Evolutionary conservation across 208 protist species (phyloP).

Genomic region (Trypanosomatidae sp.): DNA sequence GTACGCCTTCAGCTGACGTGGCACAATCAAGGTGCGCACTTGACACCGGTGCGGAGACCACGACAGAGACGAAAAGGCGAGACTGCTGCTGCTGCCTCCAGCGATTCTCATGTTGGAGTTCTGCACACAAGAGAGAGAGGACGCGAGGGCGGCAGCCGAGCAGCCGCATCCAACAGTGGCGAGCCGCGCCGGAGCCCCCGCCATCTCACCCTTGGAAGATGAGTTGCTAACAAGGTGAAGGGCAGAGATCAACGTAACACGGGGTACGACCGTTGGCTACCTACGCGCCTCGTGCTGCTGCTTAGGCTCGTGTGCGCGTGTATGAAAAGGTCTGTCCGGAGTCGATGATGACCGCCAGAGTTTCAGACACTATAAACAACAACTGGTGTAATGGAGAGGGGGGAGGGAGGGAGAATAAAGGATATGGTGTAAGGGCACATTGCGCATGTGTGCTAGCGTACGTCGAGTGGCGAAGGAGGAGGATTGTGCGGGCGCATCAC

Average conservation of each 20-base stretch:
- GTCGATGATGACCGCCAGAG: not conserved
- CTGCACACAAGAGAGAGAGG: not conserved
- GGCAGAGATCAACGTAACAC: not conserved
- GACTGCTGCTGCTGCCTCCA: not conserved
- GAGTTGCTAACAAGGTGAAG: not conserved
- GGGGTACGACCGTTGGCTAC: not conserved
- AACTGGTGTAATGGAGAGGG: too few species aligned
- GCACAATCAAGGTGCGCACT: slow-evolving; percentile 59
- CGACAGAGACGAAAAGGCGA: not conserved
- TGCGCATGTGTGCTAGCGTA: not conserved
- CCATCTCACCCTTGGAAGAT: not conserved
- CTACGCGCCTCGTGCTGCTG: not conserved
- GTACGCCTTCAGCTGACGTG: slow-evolving; percentile 77
- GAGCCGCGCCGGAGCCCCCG: not conserved
- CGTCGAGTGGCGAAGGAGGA: not conserved
- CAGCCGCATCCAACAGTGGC: slow-evolving; percentile 1
- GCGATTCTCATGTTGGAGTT: not conserved
- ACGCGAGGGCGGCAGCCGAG: not conserved
- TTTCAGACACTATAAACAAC: too few species aligned
- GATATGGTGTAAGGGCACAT: not conserved
- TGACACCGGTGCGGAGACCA: slow-evolving; percentile 15
- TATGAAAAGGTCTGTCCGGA: not conserved
- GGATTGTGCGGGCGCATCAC: not conserved
- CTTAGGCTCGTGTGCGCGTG: not conserved
- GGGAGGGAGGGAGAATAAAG: not conserved